A percentile compares a stretch with the other conserved stretches of the same genome.
Conservation (phyloP, 495 filamentous ascomycete species). For the Letharia columbiana region DNA sequence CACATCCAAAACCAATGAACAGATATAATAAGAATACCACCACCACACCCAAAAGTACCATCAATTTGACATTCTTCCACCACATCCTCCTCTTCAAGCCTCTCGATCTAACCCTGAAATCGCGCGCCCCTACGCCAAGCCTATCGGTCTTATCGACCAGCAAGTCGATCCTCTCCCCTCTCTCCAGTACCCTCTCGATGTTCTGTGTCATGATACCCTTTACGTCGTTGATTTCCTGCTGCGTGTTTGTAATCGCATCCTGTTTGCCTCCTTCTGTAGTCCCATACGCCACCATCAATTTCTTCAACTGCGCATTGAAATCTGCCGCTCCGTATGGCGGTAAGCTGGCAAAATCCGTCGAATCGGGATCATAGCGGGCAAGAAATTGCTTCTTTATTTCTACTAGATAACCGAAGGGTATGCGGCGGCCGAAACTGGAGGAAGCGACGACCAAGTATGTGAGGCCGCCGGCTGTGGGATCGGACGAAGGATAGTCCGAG, state of each 20-base stretch:
- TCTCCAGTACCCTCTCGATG: constrained; percentile 90
- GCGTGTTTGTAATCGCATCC: constrained; percentile 76
- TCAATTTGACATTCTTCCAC: constrained; percentile 98
- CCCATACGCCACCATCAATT: constrained; percentile 76
- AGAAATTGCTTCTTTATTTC: constrained; percentile 88
- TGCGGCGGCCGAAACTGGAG: constrained; percentile 67
- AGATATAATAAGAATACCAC: constrained; percentile 76
- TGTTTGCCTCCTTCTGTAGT: constrained; percentile 62
- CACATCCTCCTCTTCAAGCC: constrained; percentile 90
- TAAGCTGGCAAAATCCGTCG: constrained; percentile 63
- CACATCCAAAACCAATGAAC: constrained; percentile 67
- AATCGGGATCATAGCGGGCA: constrained; percentile 55
- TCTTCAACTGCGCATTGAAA: constrained; percentile 73
- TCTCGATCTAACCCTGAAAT: constrained; percentile 78
- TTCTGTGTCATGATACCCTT: constrained; percentile 97
- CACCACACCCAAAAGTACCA: constrained; percentile 76
- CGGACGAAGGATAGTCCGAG: constrained; percentile 37
- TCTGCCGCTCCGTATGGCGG: constrained; percentile 83
- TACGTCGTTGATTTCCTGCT: constrained; percentile 85
- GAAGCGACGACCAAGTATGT: constrained; percentile 50
- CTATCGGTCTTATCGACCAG: constrained; percentile 96
- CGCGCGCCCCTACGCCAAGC: constrained; percentile 72
- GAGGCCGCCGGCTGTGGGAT: constrained; percentile 25
- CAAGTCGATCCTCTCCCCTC: constrained; percentile 89
- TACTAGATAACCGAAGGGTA: constrained; percentile 87